Percentiles rank a stretch among this genome's conserved stretches.
These are phyloP conservation scores for Tolypocladium ophioglossoides DNA, from an alignment of 2,329 filamentous ascomycete species.

Conservation along the genomic window DNA sequence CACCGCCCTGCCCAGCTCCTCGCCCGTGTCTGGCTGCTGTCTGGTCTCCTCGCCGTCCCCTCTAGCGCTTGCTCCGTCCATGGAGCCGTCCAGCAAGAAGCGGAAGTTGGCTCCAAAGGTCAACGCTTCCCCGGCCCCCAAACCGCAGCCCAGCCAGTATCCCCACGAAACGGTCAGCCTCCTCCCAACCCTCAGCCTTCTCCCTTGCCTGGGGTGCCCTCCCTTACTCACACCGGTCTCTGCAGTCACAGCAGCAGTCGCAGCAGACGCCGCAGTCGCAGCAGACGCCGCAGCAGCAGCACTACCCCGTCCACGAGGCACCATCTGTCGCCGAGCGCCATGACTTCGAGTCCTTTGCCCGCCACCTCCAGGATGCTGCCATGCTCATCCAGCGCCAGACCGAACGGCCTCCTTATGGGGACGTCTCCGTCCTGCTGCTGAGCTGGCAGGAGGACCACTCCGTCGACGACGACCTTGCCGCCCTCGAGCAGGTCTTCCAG, in stretches of 20 bases:
- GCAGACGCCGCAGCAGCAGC: constrained; percentile 9
- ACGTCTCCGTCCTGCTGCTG: constrained; percentile 49
- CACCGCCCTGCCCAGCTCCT: background rate
- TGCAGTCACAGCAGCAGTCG: constrained; percentile 1
- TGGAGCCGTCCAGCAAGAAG: constrained; percentile 33
- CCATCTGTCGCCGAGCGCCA: constrained; percentile 36
- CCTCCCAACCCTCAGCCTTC: constrained; percentile 6
- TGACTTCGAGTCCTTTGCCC: constrained; percentile 57
- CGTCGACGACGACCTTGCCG: constrained; percentile 40
- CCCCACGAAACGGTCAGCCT: constrained; percentile 24
- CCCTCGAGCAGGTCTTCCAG: constrained; percentile 46
- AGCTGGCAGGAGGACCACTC: constrained; percentile 51
- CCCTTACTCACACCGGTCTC: background rate
- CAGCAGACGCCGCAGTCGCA: background rate
- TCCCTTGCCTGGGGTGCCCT: background rate
- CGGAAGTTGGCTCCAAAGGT: constrained; percentile 34
- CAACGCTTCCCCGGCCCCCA: constrained; percentile 18
- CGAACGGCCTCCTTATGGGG: constrained; percentile 44
- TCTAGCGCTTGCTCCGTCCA: constrained; percentile 14
- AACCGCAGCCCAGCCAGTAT: constrained; percentile 20
- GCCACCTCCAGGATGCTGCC: constrained; percentile 57
- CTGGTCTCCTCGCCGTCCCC: constrained; percentile 5
- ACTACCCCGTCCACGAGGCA: constrained; percentile 28
- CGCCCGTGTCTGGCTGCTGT: background rate
- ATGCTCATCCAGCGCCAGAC: constrained; percentile 56